Evolutionary conservation across 2,329 filamentous ascomycete genomes (phyloP).

Genomic region (Aspergillus pseudoterreus): DNA sequence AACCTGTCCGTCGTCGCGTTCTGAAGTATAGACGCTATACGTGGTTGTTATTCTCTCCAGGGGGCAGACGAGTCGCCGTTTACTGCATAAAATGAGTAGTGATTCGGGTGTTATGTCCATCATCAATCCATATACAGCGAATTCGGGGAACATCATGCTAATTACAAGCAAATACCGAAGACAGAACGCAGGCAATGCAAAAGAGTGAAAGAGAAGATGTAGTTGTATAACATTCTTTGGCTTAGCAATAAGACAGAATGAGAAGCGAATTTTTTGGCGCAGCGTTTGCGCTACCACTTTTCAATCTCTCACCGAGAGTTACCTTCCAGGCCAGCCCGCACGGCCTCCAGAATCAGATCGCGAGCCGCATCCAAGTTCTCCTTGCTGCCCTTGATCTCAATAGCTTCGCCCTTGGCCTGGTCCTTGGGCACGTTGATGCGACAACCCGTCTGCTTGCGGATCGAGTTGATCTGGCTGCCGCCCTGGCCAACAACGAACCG

Average conservation of each 20-base stretch:
- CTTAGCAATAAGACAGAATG: slow-evolving; percentile 5
- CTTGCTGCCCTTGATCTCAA: slow-evolving; percentile 77
- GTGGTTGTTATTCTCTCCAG: not conserved
- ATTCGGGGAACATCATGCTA: no score
- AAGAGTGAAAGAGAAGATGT: slow-evolving; percentile 1
- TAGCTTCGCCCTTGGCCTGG: slow-evolving; percentile 71
- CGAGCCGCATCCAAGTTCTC: slow-evolving; percentile 83
- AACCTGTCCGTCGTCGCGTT: not conserved
- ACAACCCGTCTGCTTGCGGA: slow-evolving; percentile 87
- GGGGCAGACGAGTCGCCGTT: no score
- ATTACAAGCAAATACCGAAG: no score
- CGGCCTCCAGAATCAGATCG: slow-evolving; percentile 81
- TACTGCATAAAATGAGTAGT: no score
- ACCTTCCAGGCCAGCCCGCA: slow-evolving; percentile 47
- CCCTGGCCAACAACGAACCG: slow-evolving; percentile 84
- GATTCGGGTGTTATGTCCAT: not conserved
- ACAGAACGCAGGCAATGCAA: slow-evolving; percentile 2
- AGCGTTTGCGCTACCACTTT: no score
- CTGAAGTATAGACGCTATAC: not conserved
- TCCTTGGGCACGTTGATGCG: slow-evolving; percentile 89
- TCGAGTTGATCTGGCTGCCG: slow-evolving; percentile 87
- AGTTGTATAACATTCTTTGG: slow-evolving; percentile 9
- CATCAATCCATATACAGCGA: not conserved
- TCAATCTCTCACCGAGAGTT: slow-evolving; percentile 10
- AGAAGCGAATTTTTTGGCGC: slow-evolving; percentile 6